phyloP scores from a whole-genome alignment of 164 flowering plant genomes.

The Kingdonia uniflora region DNA sequence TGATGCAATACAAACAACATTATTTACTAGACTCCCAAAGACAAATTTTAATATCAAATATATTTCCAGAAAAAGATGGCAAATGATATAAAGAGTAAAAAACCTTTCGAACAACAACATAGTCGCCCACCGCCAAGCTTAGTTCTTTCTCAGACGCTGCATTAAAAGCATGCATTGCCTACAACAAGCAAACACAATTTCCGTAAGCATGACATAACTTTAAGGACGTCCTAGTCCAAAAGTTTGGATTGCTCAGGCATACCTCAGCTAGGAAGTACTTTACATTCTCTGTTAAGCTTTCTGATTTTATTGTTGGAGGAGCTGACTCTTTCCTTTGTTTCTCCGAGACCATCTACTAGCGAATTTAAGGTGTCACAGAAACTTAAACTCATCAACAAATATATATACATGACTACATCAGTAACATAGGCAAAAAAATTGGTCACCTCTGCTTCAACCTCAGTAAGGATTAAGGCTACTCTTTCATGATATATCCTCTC shows the following conservation, averaged over 20 bases:
- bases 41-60: background rate
- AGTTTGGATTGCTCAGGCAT: slow-evolving; percentile 13
- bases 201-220: background rate
- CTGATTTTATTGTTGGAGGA: slow-evolving; percentile 54
- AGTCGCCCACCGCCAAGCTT: slow-evolving; percentile 78
- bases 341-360: slow-evolving; percentile 74
- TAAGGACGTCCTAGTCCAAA: background rate
- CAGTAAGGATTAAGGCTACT: slow-evolving; percentile 68
- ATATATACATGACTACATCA: background rate
- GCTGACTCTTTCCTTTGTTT: slow-evolving; percentile 87
- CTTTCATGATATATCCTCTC: slow-evolving; percentile 69
- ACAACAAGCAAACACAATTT: slow-evolving; percentile 18
- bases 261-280: slow-evolving; percentile 86
- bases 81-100: background rate
- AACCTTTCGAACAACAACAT: slow-evolving; percentile 90
- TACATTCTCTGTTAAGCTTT: slow-evolving; percentile 40
- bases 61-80: background rate
- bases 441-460: slow-evolving; percentile 84
- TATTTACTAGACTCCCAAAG: too few species aligned
- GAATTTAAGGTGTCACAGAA: slow-evolving; percentile 6
- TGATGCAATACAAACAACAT: background rate
- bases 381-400: background rate
- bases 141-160: slow-evolving; percentile 78
- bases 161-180: slow-evolving; percentile 64
- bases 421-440: background rate